Evolutionary conservation across 192 early-diverging fungal genomes (phyloP).

Genomic region (Jimgerdemannia lactiflua): DNA sequence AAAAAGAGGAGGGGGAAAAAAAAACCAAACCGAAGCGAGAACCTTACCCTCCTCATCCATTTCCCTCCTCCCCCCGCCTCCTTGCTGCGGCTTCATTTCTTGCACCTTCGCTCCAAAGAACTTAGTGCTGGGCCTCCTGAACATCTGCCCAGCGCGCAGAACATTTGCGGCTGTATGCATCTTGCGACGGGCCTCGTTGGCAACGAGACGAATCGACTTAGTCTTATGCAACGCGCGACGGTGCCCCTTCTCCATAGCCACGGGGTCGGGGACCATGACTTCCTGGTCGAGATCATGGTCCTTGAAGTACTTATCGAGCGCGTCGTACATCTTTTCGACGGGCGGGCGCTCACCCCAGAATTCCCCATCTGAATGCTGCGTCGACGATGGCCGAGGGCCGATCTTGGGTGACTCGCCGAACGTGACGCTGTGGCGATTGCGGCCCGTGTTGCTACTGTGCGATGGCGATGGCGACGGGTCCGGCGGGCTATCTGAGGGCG

Average conservation of each 20-base stretch:
- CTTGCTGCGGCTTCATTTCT: conserved; percentile 35
- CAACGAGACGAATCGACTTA: conserved; percentile 52
- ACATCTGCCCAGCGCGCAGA: conserved; percentile 23
- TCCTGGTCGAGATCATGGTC: conserved; percentile 74
- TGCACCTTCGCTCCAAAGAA: conserved; percentile 47
- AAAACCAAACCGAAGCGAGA: not conserved
- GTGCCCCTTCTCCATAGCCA: conserved; percentile 13
- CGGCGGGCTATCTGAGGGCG: conserved; percentile 1
- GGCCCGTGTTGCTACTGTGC: not conserved
- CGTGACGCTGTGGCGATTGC: not conserved
- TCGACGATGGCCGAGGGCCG: not conserved
- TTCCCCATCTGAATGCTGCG: conserved; percentile 9
- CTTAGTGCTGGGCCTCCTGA: conserved; percentile 50
- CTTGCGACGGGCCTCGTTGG: conserved; percentile 40
- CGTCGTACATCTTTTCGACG: conserved; percentile 64
- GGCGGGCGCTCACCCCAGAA: conserved; percentile 69
- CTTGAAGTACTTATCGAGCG: conserved; percentile 74
- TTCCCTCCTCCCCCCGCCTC: too few relatives aligned
- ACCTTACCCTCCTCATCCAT: not conserved
- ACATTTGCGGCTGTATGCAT: conserved; percentile 2
- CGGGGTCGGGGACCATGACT: conserved; percentile 36
- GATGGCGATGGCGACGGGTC: not conserved
- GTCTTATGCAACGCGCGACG: conserved; percentile 23
- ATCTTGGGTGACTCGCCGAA: not conserved
- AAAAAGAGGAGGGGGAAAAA: too few relatives aligned